A percentile compares a stretch with the other conserved stretches of the same genome.
Evolutionary conservation across 2,329 filamentous ascomycete genomes (phyloP).

Genomic region (Chaetomium sp.): DNA sequence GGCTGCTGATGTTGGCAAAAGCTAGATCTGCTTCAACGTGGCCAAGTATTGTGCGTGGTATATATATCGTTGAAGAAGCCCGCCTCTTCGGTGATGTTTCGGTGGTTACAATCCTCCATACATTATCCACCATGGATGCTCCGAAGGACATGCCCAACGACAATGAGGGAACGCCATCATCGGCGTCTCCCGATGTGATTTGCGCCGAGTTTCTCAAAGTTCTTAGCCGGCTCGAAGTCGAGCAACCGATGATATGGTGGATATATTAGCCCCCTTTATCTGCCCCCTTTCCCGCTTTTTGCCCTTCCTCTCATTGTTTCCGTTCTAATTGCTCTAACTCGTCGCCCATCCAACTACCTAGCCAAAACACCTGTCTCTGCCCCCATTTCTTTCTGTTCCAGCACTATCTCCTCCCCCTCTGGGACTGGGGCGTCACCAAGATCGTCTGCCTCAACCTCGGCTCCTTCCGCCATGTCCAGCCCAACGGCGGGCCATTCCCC

Average conservation of each 20-base stretch:
- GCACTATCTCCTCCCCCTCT: conserved; percentile 11
- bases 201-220: conserved; percentile 13
- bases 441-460: conserved; percentile 13
- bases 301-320: too few species aligned
- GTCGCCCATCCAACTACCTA: neutral
- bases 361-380: conserved; percentile 7
- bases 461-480: conserved; percentile 5
- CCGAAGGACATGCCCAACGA: too few species aligned
- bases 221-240: conserved; percentile 6
- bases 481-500: conserved; percentile 4
- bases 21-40: too few species aligned
- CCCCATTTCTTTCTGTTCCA: conserved; percentile 7
- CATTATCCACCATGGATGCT: too few species aligned
- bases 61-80: too few species aligned
- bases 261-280: neutral
- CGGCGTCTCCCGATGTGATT: conserved; percentile 1
- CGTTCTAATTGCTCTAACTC: too few species aligned
- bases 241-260: conserved; percentile 10
- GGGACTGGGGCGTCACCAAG: conserved; percentile 13
- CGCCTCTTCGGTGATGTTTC: too few species aligned
- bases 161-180: neutral
- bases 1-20: too few species aligned
- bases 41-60: too few species aligned
- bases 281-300: too few species aligned
- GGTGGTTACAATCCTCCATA: too few species aligned